Percentiles rank a stretch among this genome's conserved stretches.
Evolutionary conservation across 1,284 basidiomycete genomes (phyloP).

Genomic region (Mrakiaceae sp.): DNA sequence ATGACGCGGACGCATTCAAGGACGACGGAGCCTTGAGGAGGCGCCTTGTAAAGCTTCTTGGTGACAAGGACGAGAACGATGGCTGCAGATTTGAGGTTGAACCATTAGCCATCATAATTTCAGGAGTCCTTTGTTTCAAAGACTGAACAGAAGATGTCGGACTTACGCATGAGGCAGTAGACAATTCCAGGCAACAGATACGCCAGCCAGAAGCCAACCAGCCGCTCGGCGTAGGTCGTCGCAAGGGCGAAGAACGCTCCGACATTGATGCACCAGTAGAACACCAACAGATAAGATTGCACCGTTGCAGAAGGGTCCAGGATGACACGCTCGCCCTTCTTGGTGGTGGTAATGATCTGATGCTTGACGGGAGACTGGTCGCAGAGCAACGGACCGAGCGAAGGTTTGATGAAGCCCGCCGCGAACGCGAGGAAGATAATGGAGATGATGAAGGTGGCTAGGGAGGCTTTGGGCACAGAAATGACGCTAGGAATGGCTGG

Average conservation of each 20-base stretch:
- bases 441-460: conserved; percentile 31
- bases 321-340: conserved; percentile 33
- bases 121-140: background rate
- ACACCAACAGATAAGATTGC: conserved; percentile 29
- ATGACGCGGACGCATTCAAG: conserved; percentile 29
- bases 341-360: conserved; percentile 24
- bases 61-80: conserved; percentile 34
- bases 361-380: conserved; percentile 33
- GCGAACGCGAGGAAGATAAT: conserved; percentile 33
- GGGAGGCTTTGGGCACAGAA: conserved; percentile 11
- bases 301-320: conserved; percentile 32
- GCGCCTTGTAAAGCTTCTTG: conserved; percentile 35
- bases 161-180: conserved; percentile 25
- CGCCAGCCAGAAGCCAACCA: conserved; percentile 24
- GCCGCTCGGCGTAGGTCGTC: conserved; percentile 30
- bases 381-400: conserved; percentile 26
- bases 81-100: conserved; percentile 23
- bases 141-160: background rate
- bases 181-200: conserved; percentile 40
- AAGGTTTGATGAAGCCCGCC: conserved; percentile 28
- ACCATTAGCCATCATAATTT: background rate
- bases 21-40: conserved; percentile 40
- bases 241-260: conserved; percentile 16
- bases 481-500: conserved; percentile 33
- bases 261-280: conserved; percentile 32